Percentiles rank a stretch among this genome's conserved stretches.
Evolutionary conservation across 225 moss, liverwort and hornwort genomes (phyloP).

Genomic region (Neckera pumila): DNA sequence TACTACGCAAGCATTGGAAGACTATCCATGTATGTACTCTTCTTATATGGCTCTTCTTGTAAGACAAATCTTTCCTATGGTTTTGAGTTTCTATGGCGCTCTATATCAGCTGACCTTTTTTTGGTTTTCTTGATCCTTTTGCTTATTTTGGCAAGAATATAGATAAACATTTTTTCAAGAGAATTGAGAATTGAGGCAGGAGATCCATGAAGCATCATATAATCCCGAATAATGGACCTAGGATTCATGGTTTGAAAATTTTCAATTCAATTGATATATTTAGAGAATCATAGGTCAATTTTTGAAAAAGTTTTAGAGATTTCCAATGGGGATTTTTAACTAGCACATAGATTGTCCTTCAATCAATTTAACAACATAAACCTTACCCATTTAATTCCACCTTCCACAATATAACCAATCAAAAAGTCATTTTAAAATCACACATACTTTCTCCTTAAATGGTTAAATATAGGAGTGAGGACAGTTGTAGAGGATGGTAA

Average conservation of each 20-base stretch:
- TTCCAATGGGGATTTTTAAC: too few species aligned
- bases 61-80: not conserved
- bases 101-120: not conserved
- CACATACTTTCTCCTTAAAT: too few species aligned
- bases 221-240: not conserved
- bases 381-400: too few species aligned
- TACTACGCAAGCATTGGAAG: slow-evolving; percentile 74
- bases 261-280: not conserved
- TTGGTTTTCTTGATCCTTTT: not conserved
- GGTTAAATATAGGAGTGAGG: too few species aligned
- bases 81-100: not conserved
- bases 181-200: not conserved
- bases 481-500: too few species aligned
- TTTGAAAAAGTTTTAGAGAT: not conserved
- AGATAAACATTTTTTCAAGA: not conserved
- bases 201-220: not conserved
- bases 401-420: too few species aligned
- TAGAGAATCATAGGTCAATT: not conserved
- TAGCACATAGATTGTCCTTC: too few species aligned
- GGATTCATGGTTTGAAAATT: not conserved
- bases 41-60: not conserved
- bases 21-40: slow-evolving; percentile 32
- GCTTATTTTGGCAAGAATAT: not conserved
- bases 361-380: too few species aligned
- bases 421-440: too few species aligned